Evolutionary conservation across 345 rosid species (phyloP).

Genomic region (Lenwebbia sp.): DNA sequence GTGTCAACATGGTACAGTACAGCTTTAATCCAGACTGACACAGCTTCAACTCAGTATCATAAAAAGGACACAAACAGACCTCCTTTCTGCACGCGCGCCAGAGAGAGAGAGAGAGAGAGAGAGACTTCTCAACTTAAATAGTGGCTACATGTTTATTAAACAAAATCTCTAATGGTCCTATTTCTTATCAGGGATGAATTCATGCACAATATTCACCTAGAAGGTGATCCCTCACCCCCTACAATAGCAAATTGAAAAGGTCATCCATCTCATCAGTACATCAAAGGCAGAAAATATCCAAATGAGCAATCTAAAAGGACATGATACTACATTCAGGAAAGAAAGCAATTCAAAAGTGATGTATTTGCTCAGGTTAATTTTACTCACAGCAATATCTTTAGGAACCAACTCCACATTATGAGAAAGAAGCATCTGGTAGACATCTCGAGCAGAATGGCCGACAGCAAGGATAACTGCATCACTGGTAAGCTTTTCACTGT

Average conservation of each 20-base stretch:
- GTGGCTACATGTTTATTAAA: neutral
- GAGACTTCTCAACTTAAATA: neutral
- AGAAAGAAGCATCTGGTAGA: conserved; percentile 84
- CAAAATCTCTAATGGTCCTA: neutral
- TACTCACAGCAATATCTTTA: conserved; percentile 88
- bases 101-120: too few species aligned
- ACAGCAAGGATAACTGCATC: conserved; percentile 89
- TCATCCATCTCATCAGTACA: neutral
- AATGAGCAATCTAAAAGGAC: neutral
- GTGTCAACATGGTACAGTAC: neutral
- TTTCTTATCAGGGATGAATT: neutral
- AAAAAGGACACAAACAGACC: too few species aligned
- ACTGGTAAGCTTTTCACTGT: conserved; percentile 26
- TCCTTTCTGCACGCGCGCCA: too few species aligned
- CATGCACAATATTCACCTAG: neutral
- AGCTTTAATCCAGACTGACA: neutral
- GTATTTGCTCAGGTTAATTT: neutral
- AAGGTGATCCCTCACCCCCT: neutral
- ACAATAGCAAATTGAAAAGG: neutral
- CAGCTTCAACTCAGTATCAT: too few species aligned
- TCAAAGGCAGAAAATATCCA: neutral
- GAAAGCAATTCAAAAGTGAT: neutral
- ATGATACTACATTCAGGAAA: neutral
- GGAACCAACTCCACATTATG: conserved; percentile 65
- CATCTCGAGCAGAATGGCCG: conserved; percentile 97